A percentile compares a stretch with the other conserved stretches of the same genome.
phyloP scores from a whole-genome alignment of 306 rosid genomes.

The Boehmeria nivea region DNA sequence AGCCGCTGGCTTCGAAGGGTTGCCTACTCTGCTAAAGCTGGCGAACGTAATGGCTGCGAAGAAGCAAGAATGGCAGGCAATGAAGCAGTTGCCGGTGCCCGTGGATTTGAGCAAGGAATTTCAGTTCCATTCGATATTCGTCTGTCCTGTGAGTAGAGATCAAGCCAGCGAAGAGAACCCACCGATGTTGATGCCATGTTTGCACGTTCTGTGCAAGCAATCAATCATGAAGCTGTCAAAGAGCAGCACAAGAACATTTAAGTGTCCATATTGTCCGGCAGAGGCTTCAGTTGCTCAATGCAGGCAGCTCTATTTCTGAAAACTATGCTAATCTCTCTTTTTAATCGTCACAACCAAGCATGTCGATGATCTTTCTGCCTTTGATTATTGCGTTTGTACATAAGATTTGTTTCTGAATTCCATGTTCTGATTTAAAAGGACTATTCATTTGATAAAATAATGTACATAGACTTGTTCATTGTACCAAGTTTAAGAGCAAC shows the following conservation, averaged over 20 bases:
- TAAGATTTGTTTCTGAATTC: conserved; percentile 32
- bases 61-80: conserved; percentile 82
- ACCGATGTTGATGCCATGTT: conserved; percentile 77
- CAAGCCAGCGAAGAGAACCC: conserved; percentile 83
- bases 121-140: conserved; percentile 84
- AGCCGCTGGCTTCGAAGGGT: conserved; percentile 75
- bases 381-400: too few relatives aligned
- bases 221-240: conserved; percentile 67
- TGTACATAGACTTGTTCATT: conserved; percentile 12
- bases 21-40: conserved; percentile 73
- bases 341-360: neutral
- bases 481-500: too few relatives aligned
- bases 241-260: conserved; percentile 60
- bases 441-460: conserved; percentile 19
- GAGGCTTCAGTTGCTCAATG: conserved; percentile 57
- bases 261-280: conserved; percentile 80
- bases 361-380: neutral
- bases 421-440: conserved; percentile 21
- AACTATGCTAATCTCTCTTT: neutral
- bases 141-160: conserved; percentile 86
- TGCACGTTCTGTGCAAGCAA: conserved; percentile 86
- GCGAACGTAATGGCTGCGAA: conserved; percentile 80
- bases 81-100: conserved; percentile 77
- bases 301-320: conserved; percentile 61
- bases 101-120: conserved; percentile 75